These are phyloP conservation scores for Chimonanthus praecox DNA, from an alignment of 164 flowering plant genomes.

Conservation along the genomic window DNA sequence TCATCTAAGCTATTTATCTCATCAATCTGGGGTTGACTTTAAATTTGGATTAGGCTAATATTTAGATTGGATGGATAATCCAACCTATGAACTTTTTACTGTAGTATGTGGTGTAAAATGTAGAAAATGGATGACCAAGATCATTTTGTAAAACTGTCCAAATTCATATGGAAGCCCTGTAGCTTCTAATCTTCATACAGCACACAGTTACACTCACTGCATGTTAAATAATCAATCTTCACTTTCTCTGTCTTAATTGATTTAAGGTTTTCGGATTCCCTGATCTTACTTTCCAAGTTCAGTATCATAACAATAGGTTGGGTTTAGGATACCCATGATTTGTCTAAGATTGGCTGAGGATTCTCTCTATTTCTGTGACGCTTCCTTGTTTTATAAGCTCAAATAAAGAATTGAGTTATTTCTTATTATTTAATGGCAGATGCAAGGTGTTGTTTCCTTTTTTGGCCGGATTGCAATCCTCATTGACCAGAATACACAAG, in stretches of 20 bases:
- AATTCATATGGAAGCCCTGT: too few relatives aligned
- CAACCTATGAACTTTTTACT: too few relatives aligned
- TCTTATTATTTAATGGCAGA: constrained; percentile 38
- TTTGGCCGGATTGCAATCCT: constrained; percentile 80
- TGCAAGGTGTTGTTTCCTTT: constrained; percentile 83
- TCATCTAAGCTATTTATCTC: too few relatives aligned
- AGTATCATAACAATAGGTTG: background rate
- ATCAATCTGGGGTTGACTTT: too few relatives aligned
- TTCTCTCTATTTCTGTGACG: background rate
- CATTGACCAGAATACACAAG: constrained; percentile 88
- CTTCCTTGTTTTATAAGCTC: background rate
- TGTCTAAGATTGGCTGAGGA: background rate
- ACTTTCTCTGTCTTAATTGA: constrained; percentile 10
- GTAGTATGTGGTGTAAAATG: too few relatives aligned
- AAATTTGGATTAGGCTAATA: too few relatives aligned
- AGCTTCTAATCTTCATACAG: too few relatives aligned
- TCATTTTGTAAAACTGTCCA: too few relatives aligned
- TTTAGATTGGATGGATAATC: too few relatives aligned
- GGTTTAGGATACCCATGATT: background rate
- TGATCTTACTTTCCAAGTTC: background rate
- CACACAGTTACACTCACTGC: too few relatives aligned
- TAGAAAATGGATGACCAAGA: too few relatives aligned
- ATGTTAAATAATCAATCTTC: too few relatives aligned
- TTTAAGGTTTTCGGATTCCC: background rate
- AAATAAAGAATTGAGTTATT: background rate